These are phyloP conservation scores for Talaromyces verruculosus DNA, from an alignment of 2,329 filamentous ascomycete species.

Conservation along the genomic window DNA sequence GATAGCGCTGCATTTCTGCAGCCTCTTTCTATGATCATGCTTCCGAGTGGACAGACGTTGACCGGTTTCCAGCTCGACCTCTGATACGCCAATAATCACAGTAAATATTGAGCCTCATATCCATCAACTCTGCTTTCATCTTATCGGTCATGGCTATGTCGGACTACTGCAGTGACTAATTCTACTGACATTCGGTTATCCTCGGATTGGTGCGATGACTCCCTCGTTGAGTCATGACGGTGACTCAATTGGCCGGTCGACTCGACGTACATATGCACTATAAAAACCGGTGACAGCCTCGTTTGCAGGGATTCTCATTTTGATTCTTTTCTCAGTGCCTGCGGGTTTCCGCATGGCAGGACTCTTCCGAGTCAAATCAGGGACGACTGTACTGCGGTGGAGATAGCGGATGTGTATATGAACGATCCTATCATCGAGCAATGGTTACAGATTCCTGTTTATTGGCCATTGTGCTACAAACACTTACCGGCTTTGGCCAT, in stretches of 20 bases:
- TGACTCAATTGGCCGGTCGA: not conserved
- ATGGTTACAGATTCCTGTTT: not conserved
- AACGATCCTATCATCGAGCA: not conserved
- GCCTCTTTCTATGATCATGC: not conserved
- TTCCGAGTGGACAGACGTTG: not conserved
- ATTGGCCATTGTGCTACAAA: not conserved
- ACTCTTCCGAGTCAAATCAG: constrained; percentile 1
- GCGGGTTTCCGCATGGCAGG: not conserved
- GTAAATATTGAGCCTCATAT: not conserved
- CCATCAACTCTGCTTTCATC: not conserved
- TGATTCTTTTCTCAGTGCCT: not conserved
- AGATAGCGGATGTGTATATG: not conserved
- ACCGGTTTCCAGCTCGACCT: not conserved
- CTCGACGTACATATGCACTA: not conserved
- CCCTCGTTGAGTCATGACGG: not conserved
- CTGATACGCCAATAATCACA: not conserved
- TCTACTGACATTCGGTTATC: not conserved
- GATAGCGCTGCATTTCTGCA: not conserved
- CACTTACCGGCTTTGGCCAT: not conserved
- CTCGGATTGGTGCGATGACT: constrained; percentile 1
- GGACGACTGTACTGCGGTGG: not conserved
- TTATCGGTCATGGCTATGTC: not conserved
- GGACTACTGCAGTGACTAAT: not conserved
- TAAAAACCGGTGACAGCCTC: constrained; percentile 9
- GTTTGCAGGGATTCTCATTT: not conserved